phyloP scores from a whole-genome alignment of 495 filamentous ascomycete species.

The Bryoglossum gracile region DNA sequence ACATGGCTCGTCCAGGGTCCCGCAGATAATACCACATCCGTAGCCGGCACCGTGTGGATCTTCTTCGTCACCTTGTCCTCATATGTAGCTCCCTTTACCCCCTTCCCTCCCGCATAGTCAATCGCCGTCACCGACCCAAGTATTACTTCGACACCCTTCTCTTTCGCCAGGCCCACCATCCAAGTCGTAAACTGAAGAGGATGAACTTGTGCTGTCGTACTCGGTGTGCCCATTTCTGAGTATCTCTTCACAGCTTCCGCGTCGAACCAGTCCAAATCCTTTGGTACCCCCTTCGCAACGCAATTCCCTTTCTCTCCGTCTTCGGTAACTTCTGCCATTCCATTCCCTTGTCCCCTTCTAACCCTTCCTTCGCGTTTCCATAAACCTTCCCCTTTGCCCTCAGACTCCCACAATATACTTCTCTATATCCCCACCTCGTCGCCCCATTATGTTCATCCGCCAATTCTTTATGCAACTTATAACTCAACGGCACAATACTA shows the following conservation, averaged over 20 bases:
- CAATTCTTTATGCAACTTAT: conserved; percentile 72
- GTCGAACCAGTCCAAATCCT: conserved; percentile 83
- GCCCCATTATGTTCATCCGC: conserved; percentile 79
- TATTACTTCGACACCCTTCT: conserved; percentile 66
- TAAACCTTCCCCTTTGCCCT: conserved; percentile 13
- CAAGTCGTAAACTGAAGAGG: conserved; percentile 86
- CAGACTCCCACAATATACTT: conserved; percentile 57
- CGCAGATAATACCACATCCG: conserved; percentile 75
- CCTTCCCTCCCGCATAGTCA: conserved; percentile 39
- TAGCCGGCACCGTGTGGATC: conserved; percentile 58
- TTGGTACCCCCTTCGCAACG: conserved; percentile 55
- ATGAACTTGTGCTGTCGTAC: conserved; percentile 87
- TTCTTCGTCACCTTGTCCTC: conserved; percentile 53
- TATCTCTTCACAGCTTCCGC: conserved; percentile 59
- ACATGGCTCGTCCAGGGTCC: conserved; percentile 83
- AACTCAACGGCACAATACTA: conserved; percentile 81
- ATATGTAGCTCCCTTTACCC: conserved; percentile 68
- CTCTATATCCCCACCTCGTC: conserved; percentile 81
- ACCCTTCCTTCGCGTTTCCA: conserved; percentile 2
- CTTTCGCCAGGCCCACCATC: conserved; percentile 71
- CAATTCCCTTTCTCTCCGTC: conserved; percentile 57
- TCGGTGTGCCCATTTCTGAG: conserved; percentile 73
- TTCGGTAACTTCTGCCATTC: conserved; percentile 63
- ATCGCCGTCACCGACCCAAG: conserved; percentile 60
- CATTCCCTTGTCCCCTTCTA: conserved; percentile 25